Evolutionary conservation across 73 alveolate species (phyloP), one percentile per base, ranked within the genome.

Genomic region (Tetrahymena borealis): DNA sequence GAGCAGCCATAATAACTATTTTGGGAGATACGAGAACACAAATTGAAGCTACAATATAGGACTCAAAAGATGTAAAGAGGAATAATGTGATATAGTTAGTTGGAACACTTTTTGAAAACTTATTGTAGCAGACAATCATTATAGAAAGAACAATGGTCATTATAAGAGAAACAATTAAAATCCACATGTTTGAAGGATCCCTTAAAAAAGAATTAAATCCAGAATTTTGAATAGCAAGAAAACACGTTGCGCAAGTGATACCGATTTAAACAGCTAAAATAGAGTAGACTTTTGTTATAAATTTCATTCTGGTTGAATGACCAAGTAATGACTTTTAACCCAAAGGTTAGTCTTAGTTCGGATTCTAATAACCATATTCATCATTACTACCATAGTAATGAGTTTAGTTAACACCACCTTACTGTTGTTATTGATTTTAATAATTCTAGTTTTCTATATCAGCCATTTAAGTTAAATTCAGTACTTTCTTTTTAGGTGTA

Each of bases 241-340:
- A 40, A 11, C 42, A 33, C 20, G 90, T n/a, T 36, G 95, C 40
- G 32, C 93, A 35, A 39, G 79, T 98, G 15, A 97, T 91, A 36
- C 94, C 43, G 37, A 98, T 96, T 90, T 96, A 96, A 79, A 94
- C 33, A 1, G 97, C 41, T 35, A 98, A 93, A 36, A 98, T 96
- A 35, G 98, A 98, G 79, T 97, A 98, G 6, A 98, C 99, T 93
- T 98, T 98, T 78, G 96, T 90, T 36, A 98, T 96, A 91, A 98
- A 98, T 35, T 98, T 99, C 31, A 92, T 16, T 85, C 98, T 78
- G 85, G 85, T 60, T 0, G n/a, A 32, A 20, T 60, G 85, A 6
- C 85, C 85, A 15, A 60, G 31, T n/a, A 60, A n/a, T n/a, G n/a
- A n/a, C n/a, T n/a, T n/a, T n/a, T n/a, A n/a, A n/a, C n/a, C n/a